phyloP scores from a whole-genome alignment of 2,329 filamentous ascomycete genomes.

The Hypomyces rosellus region DNA sequence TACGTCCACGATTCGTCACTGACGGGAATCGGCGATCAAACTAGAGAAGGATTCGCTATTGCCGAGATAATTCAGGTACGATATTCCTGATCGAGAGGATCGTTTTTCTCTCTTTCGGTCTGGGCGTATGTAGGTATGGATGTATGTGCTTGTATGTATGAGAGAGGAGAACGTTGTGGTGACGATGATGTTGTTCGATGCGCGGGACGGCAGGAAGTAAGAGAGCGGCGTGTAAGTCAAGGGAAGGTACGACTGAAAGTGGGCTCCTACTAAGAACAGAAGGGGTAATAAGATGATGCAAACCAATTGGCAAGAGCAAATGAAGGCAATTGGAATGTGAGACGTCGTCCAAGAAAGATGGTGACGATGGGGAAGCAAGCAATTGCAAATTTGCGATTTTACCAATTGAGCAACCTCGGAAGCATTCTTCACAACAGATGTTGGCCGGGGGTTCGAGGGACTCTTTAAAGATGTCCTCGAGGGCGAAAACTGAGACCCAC shows the following conservation, averaged over 20 bases:
- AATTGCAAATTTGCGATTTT: neutral
- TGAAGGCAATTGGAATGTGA: neutral
- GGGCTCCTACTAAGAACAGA: neutral
- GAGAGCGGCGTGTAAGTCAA: constrained; percentile 7
- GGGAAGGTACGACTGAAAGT: constrained; percentile 2
- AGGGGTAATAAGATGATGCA: neutral
- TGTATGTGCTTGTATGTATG: too few relatives aligned
- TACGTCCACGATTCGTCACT: neutral
- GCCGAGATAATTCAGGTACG: too few relatives aligned
- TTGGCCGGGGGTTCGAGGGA: constrained; percentile 6
- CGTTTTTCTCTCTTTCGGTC: neutral
- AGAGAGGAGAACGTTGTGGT: too few relatives aligned
- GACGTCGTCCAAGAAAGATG: neutral
- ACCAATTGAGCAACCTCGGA: neutral
- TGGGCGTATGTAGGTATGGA: too few relatives aligned
- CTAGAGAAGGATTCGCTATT: too few relatives aligned
- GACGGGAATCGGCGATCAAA: neutral
- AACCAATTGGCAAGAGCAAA: neutral
- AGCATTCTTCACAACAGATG: neutral
- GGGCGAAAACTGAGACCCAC: constrained; percentile 8
- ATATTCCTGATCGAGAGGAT: neutral
- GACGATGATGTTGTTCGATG: too few relatives aligned
- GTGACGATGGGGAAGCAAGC: neutral
- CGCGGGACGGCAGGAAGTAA: neutral
- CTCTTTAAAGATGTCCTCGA: constrained; percentile 7